These are phyloP conservation scores for Aspergillus puulaauensis DNA, from an alignment of 2,329 filamentous ascomycete genomes.

Conservation along the genomic window DNA sequence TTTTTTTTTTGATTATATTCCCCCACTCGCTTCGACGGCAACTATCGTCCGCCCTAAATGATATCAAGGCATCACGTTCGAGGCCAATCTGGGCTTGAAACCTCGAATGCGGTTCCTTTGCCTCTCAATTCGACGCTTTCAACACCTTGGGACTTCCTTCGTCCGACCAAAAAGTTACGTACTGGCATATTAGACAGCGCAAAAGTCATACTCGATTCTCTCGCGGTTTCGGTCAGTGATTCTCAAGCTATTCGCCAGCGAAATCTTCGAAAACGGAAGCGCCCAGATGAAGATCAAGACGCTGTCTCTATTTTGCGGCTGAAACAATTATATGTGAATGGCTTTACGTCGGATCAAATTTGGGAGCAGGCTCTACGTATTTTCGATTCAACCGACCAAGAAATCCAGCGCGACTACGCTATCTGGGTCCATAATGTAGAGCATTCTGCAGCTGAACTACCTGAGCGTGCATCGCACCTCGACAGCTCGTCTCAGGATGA, in stretches of 20 bases:
- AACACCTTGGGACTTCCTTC: slow-evolving; percentile 73
- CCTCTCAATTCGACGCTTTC: slow-evolving; percentile 46
- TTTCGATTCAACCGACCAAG: slow-evolving; percentile 62
- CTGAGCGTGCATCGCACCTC: slow-evolving; percentile 5
- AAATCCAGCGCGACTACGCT: slow-evolving; percentile 52
- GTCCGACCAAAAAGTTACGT: slow-evolving; percentile 66
- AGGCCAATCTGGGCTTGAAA: background rate
- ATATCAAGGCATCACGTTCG: background rate
- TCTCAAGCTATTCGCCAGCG: slow-evolving; percentile 69
- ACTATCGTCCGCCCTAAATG: background rate
- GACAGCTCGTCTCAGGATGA: slow-evolving; percentile 9
- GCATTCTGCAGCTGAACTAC: slow-evolving; percentile 7
- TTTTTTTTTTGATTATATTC: background rate
- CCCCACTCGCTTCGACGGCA: background rate
- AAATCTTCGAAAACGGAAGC: slow-evolving; percentile 73
- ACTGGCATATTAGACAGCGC: slow-evolving; percentile 69
- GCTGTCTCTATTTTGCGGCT: slow-evolving; percentile 65
- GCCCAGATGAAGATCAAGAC: slow-evolving; percentile 53
- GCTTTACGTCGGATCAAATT: slow-evolving; percentile 83
- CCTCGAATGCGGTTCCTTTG: background rate
- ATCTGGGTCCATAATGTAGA: slow-evolving; percentile 27
- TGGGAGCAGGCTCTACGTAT: slow-evolving; percentile 92
- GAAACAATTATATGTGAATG: slow-evolving; percentile 79
- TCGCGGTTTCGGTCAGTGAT: slow-evolving; percentile 72
- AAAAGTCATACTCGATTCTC: slow-evolving; percentile 76